Evolutionary conservation across 148 eudicot genomes (phyloP).

Genomic region (Simmondsia chinensis): DNA sequence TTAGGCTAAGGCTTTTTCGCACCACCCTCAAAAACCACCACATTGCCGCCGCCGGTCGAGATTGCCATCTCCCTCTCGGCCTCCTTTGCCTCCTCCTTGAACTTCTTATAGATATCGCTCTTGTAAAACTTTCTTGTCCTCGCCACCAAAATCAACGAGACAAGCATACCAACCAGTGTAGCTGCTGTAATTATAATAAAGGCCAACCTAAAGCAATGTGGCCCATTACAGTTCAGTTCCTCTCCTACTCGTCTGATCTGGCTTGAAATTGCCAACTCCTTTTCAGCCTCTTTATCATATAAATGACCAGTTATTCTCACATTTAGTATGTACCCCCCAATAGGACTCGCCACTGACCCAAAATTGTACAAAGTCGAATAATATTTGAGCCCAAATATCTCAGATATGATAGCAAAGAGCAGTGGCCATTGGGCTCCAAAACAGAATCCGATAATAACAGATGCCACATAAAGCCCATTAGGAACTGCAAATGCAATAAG

Average conservation of each 20-base stretch:
- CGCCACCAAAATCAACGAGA: constrained; percentile 8
- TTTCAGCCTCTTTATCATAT: not conserved
- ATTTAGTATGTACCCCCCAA: not conserved
- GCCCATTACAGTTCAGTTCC: constrained; percentile 3
- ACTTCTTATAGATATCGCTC: constrained; percentile 8
- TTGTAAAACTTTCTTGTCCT: constrained; percentile 10
- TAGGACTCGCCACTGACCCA: not conserved
- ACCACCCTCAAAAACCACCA: too few species aligned
- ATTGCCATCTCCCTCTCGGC: not conserved
- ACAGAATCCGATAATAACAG: too few species aligned
- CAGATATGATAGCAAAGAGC: too few species aligned
- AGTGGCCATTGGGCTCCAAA: too few species aligned
- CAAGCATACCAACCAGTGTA: constrained; percentile 1
- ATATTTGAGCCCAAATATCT: not conserved
- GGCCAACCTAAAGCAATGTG: constrained; percentile 6
- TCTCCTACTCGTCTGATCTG: not conserved
- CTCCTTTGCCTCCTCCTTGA: not conserved
- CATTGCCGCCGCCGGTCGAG: too few species aligned
- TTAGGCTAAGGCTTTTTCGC: too few species aligned
- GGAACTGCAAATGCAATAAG: too few species aligned
- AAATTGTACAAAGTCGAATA: not conserved
- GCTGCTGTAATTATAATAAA: constrained; percentile 4
- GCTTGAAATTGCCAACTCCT: not conserved
- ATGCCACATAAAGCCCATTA: too few species aligned
- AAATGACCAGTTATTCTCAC: not conserved